Base-by-base conservation (phyloP, 73 alveolate genomes). In the Paramecium bursaria region DNA sequence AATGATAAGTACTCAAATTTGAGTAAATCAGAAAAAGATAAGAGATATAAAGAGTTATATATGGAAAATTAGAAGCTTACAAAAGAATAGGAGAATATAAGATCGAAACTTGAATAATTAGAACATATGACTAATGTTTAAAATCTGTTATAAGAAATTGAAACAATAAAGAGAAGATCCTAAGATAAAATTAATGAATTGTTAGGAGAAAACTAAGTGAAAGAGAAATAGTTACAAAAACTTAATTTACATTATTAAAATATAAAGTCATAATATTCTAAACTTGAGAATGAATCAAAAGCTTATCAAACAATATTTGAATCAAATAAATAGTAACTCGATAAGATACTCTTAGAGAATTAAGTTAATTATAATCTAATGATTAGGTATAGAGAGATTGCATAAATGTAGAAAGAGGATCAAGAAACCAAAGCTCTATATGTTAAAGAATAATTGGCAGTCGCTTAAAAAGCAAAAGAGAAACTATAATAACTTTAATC, bases 281-380 rank as follows among this genome's bases (percentile, higher is more conserved):
- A 57, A 57, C 33, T 57, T 14, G 76, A 57, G 33, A 57, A 57
- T 27, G 76, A 57, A 30, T 57, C 76, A 30, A 57, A 57, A 57
- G 76, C 76, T 2, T 57, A 57, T 57, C 15, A 57, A 57, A 57
- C 76, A 30, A 50, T 57, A 0, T 57, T 57, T n/a, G 76, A 57
- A 14, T 48, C 76, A 2, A 57, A 57, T 27, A 57, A 57, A 57
- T 57, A 57, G n/a, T 27, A 57, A 57, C 33, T 57, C 9, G 76
- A 57, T 30, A 57, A 29, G 17, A n/a, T 57, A 57, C 27, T 57
- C 15, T 27, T 57, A n/a, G 76, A 57, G 0, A 57, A 57, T 57
- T 48, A 57, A 30, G 17, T 17, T 0, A 48, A 57, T 30, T 30
- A 48, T n/a, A 57, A 57, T 30, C 33, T 57, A 27, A 57, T 57